phyloP scores from a whole-genome alignment of 805 yeast species.

The Sugiyamaella chiloensis region DNA sequence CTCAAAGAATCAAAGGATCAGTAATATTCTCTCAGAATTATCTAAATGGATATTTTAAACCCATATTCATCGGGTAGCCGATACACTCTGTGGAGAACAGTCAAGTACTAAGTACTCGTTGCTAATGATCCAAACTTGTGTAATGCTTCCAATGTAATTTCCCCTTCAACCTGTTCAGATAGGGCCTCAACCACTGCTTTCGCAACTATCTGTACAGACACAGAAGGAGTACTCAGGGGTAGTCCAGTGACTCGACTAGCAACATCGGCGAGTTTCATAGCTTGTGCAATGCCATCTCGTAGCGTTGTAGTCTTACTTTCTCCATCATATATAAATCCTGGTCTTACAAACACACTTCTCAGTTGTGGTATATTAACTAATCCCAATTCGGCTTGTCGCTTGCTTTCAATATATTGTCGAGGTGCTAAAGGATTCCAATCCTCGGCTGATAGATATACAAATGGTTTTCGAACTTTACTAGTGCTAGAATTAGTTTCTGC shows the following conservation, averaged over 20 bases:
- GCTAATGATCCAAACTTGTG: conserved; percentile 17
- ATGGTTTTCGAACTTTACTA: conserved; percentile 33
- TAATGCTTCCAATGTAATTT: conserved; percentile 51
- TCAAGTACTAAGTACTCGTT: too few species aligned
- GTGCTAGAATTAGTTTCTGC: conserved; percentile 3
- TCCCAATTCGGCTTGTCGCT: conserved; percentile 71
- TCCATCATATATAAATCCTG: conserved; percentile 76
- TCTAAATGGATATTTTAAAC: too few species aligned
- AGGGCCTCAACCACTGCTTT: conserved; percentile 53
- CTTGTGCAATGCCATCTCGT: conserved; percentile 7
- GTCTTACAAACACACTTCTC: conserved; percentile 66
- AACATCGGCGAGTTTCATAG: conserved; percentile 1
- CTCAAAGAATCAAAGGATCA: too few species aligned
- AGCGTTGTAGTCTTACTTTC: neutral
- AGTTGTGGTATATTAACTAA: conserved; percentile 44
- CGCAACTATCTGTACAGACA: conserved; percentile 61
- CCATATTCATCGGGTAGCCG: too few species aligned
- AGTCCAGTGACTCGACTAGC: conserved; percentile 26
- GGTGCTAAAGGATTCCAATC: conserved; percentile 66
- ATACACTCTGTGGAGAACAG: too few species aligned
- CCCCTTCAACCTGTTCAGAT: conserved; percentile 53
- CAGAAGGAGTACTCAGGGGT: conserved; percentile 19
- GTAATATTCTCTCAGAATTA: too few species aligned
- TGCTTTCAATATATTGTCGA: conserved; percentile 66
- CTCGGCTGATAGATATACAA: conserved; percentile 82